A percentile compares a stretch with the other conserved stretches of the same genome.
These are phyloP conservation scores for Pistacia atlantica DNA, from an alignment of 345 rosid species.

Conservation along the genomic window DNA sequence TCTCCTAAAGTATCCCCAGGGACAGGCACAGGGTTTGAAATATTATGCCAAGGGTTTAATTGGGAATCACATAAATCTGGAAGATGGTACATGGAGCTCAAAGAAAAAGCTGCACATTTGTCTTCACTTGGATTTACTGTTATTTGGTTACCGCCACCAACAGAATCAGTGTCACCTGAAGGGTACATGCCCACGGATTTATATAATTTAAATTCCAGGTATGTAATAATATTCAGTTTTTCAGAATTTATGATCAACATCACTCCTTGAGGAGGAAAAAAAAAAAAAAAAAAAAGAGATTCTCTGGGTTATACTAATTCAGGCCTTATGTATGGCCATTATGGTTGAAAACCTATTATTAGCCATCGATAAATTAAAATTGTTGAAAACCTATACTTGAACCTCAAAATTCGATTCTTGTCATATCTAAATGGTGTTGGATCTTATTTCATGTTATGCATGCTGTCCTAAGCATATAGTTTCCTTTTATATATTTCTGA, in stretches of 20 bases:
- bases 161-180: constrained; percentile 98
- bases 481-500: not conserved
- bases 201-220: constrained; percentile 92
- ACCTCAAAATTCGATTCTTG: not conserved
- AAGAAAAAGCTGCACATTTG: constrained; percentile 69
- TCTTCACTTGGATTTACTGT: constrained; percentile 83
- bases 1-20: constrained; percentile 63
- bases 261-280: not conserved
- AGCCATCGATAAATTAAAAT: constrained; percentile 1
- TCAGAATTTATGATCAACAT: not conserved
- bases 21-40: constrained; percentile 85
- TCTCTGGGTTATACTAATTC: not conserved
- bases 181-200: constrained; percentile 98
- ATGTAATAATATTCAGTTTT: constrained; percentile 13
- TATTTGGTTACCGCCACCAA: constrained; percentile 95
- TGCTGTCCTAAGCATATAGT: not conserved
- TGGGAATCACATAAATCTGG: constrained; percentile 97
- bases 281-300: not conserved
- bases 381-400: not conserved
- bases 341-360: not conserved
- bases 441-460: not conserved
- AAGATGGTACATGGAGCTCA: constrained; percentile 81
- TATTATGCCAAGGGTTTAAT: constrained; percentile 92
- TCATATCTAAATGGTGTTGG: constrained; percentile 1
- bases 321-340: not conserved